Base-by-base conservation (phyloP, 1,284 basidiomycete genomes). In the Violaceomyces palustris region DNA sequence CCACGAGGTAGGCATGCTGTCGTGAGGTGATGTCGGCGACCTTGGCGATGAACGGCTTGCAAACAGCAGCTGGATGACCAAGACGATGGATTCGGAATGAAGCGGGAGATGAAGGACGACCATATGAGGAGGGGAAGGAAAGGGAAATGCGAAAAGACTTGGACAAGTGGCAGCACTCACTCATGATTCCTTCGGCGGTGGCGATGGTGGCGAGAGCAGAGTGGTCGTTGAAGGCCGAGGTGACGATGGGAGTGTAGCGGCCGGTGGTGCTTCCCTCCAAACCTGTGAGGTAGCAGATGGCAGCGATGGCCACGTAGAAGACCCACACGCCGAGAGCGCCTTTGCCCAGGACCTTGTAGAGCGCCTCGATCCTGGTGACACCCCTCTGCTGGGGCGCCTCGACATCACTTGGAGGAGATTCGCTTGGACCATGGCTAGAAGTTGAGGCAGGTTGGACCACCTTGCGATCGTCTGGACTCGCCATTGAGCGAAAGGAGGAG, bases 11-110 rank as follows among this genome's bases (percentile, higher is more conserved):
- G 9, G 60, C 65, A 11, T 57, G 35, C 19, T 58, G 58, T 12
- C 67, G 58, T 17, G 64, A 65, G 17, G 65, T 67, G 15, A 67
- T 46, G 39, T 69, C 67, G 35, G 61, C 42, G 6, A 67, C 31
- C 36, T 67, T 67, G 28, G 53, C 65, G 24, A 69, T 32, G 21
- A 61, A 49, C 12, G 61, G 60, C 50, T 69, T 69, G 27, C 46
- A 43, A 15, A 69, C 58, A 22, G 61, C 67, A 17, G 42, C 43
- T 42, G 35, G 22, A 49, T 17, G 18, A 45, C n/a, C 19, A 37
- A 22, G 25, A 44, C 30, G 27, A 31, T 1, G 29, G 39, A 45
- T 52, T 50, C 9, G 24, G 35, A 24, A 38, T 41, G 39, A 43
- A 50, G n/a, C 47, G 40, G 29, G 50, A 50, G 31, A 27, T 29